Evolutionary conservation across 768 basidiomycete genomes (phyloP), one percentile per base, ranked within the genome.

Genomic region (Mycena albidolilacea): DNA sequence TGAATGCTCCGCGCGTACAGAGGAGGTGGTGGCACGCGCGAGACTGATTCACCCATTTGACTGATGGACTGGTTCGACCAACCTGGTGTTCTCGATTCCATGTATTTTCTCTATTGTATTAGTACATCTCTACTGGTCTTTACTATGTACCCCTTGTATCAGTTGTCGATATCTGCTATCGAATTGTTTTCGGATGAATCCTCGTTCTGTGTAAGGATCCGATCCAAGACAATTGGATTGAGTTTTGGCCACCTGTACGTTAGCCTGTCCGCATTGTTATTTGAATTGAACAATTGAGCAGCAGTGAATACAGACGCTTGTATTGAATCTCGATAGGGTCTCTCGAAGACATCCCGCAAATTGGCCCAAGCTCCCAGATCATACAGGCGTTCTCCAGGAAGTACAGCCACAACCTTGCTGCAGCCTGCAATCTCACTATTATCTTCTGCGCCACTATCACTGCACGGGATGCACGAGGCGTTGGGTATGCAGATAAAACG

Each of bases 181-280:
- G 39, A 48, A 64, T n/a, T 65, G 67, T 21, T 64, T 67, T 54
- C 17, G 7, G 46, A 38, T 52, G 0, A 38, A 11, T 48, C 14
- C 1, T 63, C 38, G 38, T 55, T 48, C 64, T 70, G 58, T 77
- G 72, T 4, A 30, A 30, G 30, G 52, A 83, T 77, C 67, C 82
- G 77, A 50, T 74, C 78, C 35, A 85, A 59, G 64, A 85, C 72
- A 17, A 14, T 58, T 12, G 82, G 82, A 71, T 84, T 85, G 23
- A 87, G 64, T 68, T 81, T 84, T 11, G 85, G 83, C 85, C 85
- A 86, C 35, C 66, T 73, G 75, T 81, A 84, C 12, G 60, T 44
- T 10, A 64, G 48, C 64, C 80, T 82, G 63, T 38, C 35, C 35
- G 23, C 38, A 21, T 30, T 54, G 41, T 46, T 57, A 39, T 54